phyloP scores from a whole-genome alignment of 176 grass and related monocot genomes.

The Carex parvula region DNA sequence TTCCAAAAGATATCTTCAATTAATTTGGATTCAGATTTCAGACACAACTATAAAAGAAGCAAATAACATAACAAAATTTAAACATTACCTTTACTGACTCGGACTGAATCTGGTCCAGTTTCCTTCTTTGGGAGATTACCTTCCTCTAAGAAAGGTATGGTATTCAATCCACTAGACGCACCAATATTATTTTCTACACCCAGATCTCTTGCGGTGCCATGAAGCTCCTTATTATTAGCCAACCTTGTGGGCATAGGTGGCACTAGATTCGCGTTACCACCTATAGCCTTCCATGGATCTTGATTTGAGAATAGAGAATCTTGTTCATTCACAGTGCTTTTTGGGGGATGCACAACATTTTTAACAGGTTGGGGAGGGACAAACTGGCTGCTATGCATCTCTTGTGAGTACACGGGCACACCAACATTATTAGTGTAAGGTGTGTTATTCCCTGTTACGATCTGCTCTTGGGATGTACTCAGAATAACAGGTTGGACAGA shows the following conservation, averaged over 20 bases:
- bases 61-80: constrained; percentile 27
- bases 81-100: constrained; percentile 64
- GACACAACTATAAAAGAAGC: neutral
- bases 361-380: constrained; percentile 8
- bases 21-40: neutral
- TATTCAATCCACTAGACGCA: constrained; percentile 43
- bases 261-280: constrained; percentile 40
- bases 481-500: constrained; percentile 7
- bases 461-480: constrained; percentile 15
- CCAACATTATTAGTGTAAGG: constrained; percentile 43
- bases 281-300: constrained; percentile 67
- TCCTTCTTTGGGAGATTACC: constrained; percentile 56
- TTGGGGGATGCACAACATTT: constrained; percentile 20
- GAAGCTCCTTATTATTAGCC: constrained; percentile 33
- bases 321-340: constrained; percentile 36
- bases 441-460: constrained; percentile 22
- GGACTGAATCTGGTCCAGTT: constrained; percentile 36
- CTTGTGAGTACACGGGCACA: constrained; percentile 15
- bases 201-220: constrained; percentile 31
- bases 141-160: constrained; percentile 45
- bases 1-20: constrained; percentile 25
- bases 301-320: constrained; percentile 74
- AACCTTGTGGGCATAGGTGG: constrained; percentile 47
- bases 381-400: constrained; percentile 43
- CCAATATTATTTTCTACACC: constrained; percentile 35